Evolutionary conservation across 1,284 basidiomycete species (phyloP).

Genomic region (Rhodotorula mucilaginosa): DNA sequence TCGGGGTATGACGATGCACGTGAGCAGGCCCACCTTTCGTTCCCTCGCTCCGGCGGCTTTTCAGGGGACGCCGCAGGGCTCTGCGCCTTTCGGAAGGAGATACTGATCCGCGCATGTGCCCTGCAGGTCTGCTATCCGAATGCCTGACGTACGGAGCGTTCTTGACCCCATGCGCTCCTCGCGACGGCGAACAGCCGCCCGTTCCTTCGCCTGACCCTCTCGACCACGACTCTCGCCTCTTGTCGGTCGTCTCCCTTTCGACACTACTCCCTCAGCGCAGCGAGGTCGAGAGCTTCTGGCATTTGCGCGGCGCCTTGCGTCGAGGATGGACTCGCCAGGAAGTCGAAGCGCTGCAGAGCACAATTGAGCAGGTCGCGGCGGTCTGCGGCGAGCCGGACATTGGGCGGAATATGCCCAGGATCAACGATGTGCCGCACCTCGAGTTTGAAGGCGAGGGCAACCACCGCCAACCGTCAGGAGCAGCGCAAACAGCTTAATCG

Average conservation of each 20-base stretch:
- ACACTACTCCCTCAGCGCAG: constrained; percentile 30
- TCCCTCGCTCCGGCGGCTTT: too few relatives aligned
- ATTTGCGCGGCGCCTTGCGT: constrained; percentile 32
- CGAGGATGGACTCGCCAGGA: constrained; percentile 31
- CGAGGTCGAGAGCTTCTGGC: constrained; percentile 33
- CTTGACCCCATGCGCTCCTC: constrained; percentile 19
- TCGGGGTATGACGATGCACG: not conserved
- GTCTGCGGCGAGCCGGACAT: constrained; percentile 20
- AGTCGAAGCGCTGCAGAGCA: constrained; percentile 28
- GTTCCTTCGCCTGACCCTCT: constrained; percentile 22
- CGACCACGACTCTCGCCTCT: constrained; percentile 17
- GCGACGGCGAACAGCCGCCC: not conserved
- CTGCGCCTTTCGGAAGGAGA: too few relatives aligned
- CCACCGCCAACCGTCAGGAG: too few relatives aligned
- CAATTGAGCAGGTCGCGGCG: constrained; percentile 19
- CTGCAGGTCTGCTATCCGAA: constrained; percentile 19
- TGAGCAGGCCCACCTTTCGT: too few relatives aligned
- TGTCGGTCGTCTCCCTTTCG: constrained; percentile 32
- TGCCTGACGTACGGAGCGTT: constrained; percentile 34
- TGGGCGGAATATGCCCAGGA: constrained; percentile 15
- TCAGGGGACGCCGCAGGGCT: too few relatives aligned
- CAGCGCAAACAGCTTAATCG: too few relatives aligned
- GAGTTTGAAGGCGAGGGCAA: too few relatives aligned
- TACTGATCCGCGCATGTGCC: too few relatives aligned
- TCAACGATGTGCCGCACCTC: constrained; percentile 10